Percentiles rank a stretch among this genome's conserved stretches.
Conservation (phyloP, 2,329 filamentous ascomycete species). For the Calcarisporium arbuscula region DNA sequence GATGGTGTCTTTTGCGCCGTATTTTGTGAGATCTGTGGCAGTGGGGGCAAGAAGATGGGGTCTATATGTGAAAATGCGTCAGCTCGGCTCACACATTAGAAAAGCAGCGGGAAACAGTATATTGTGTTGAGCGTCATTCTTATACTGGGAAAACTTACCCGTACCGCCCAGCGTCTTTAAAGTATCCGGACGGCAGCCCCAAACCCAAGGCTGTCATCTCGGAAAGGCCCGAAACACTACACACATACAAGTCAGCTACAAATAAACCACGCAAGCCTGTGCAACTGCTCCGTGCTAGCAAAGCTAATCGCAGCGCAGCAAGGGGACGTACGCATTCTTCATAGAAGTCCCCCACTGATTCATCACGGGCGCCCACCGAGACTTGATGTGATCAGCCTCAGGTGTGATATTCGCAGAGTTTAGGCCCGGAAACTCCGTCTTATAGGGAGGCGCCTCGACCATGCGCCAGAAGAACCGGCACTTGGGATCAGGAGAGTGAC, state of each 20-base stretch:
- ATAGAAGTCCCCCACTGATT: constrained; percentile 52
- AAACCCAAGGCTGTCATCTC: constrained; percentile 54
- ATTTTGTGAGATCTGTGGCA: constrained; percentile 49
- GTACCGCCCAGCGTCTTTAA: constrained; percentile 49
- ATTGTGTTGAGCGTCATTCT: too few species aligned
- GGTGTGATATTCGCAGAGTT: constrained; percentile 52
- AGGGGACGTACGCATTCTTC: constrained; percentile 47
- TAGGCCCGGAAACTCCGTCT: constrained; percentile 48
- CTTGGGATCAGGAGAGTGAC: constrained; percentile 52
- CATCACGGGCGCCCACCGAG: constrained; percentile 49
- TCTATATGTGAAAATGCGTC: too few species aligned
- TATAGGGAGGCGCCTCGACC: constrained; percentile 46
- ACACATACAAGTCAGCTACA: not conserved
- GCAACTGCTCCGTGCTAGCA: not conserved
- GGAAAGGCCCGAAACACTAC: constrained; percentile 47
- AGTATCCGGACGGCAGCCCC: constrained; percentile 44
- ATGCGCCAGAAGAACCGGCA: constrained; percentile 60
- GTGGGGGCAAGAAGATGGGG: constrained; percentile 56
- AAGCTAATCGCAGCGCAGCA: not conserved
- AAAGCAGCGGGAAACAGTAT: constrained; percentile 1
- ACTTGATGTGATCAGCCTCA: constrained; percentile 38
- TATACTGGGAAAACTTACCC: constrained; percentile 34
- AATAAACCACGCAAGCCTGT: not conserved
- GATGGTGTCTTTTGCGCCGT: constrained; percentile 49
- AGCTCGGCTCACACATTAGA: too few species aligned